Evolutionary conservation across 176 grass and related monocot genomes (phyloP).

Genomic region (Zoysia japonica): DNA sequence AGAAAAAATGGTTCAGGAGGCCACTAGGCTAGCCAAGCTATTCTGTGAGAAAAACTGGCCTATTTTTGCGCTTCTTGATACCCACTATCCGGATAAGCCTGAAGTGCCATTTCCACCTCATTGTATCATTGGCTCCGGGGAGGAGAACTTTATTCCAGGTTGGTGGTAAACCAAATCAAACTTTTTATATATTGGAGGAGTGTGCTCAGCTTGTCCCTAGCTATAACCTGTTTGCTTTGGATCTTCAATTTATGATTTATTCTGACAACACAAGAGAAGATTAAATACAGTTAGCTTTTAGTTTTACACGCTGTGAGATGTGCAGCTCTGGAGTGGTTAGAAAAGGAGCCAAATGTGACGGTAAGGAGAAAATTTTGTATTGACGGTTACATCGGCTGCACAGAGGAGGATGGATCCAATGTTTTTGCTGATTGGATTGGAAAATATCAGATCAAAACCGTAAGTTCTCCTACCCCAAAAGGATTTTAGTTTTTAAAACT

Average conservation of each 20-base stretch:
- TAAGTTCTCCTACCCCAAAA: conserved; percentile 36
- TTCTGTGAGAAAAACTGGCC: conserved; percentile 79
- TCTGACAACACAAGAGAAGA: neutral
- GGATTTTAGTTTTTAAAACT: neutral
- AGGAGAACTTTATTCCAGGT: conserved; percentile 94
- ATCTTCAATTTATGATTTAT: neutral
- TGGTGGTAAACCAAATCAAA: neutral
- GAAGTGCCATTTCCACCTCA: conserved; percentile 87
- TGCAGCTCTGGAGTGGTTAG: conserved; percentile 85
- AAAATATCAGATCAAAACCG: conserved; percentile 64
- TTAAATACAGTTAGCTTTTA: neutral
- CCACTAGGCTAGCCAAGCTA: conserved; percentile 61
- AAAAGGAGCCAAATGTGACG: conserved; percentile 76
- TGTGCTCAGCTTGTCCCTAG: neutral
- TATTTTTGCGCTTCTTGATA: conserved; percentile 80
- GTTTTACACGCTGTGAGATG: conserved; percentile 19
- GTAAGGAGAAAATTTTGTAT: conserved; percentile 85
- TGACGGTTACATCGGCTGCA: conserved; percentile 69
- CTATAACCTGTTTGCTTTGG: neutral
- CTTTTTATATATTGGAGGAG: neutral
- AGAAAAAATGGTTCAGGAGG: conserved; percentile 79
- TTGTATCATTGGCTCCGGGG: conserved; percentile 82
- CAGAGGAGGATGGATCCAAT: conserved; percentile 81
- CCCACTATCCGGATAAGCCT: conserved; percentile 72
- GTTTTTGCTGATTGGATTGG: conserved; percentile 73